Evolutionary conservation across 495 filamentous ascomycete genomes (phyloP).

Genomic region (Daldinia caldariorum): DNA sequence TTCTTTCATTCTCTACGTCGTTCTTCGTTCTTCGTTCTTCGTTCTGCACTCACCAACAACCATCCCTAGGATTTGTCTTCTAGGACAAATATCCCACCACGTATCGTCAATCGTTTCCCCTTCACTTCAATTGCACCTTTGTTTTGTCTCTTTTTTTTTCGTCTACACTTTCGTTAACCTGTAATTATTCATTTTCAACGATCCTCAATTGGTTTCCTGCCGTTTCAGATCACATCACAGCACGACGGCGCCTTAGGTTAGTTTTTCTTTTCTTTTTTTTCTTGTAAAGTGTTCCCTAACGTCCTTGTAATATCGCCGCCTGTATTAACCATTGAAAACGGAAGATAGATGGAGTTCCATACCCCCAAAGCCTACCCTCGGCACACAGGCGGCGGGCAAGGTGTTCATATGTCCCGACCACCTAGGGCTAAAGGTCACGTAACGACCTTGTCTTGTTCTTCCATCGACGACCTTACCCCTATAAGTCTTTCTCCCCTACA

Average conservation of each 20-base stretch:
- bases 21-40: background rate
- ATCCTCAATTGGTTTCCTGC: too few relatives aligned
- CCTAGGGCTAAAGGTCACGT: constrained; percentile 22
- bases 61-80: constrained; percentile 2
- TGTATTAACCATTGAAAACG: background rate
- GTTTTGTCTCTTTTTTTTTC: background rate
- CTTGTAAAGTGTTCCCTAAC: background rate
- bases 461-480: constrained; percentile 29
- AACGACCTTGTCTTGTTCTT: constrained; percentile 34
- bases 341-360: constrained; percentile 7
- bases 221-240: too few relatives aligned
- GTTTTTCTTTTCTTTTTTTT: background rate
- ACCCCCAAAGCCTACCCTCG: constrained; percentile 39
- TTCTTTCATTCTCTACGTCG: background rate
- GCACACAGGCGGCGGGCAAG: constrained; percentile 22
- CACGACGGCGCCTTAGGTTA: background rate
- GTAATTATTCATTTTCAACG: too few relatives aligned
- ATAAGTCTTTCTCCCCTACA: constrained; percentile 8
- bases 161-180: background rate
- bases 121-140: constrained; percentile 5
- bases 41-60: background rate
- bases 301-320: background rate
- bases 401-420: constrained; percentile 23
- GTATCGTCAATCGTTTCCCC: background rate
- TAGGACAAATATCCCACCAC: background rate